Evolutionary conservation across 768 basidiomycete species (phyloP), one percentile per base, ranked within the genome.

Genomic region (Collybia nuda): DNA sequence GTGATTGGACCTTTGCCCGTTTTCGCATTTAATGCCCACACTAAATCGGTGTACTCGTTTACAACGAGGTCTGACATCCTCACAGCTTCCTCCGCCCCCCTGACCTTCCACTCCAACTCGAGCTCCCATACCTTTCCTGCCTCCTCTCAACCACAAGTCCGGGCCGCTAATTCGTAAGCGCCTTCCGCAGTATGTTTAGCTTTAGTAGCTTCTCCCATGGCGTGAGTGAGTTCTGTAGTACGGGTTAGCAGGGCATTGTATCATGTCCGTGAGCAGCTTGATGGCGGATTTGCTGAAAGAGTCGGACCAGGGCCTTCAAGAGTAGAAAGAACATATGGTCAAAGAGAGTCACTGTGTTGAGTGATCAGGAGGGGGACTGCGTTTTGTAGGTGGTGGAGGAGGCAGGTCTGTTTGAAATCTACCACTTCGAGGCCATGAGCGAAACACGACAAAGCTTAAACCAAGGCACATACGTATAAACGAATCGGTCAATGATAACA

Each of bases 41-140:
- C 90, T 12, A 92, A 76, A 51, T 81, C 81, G 0, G 90, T 90
- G 46, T 92, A 92, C 56, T 91, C 86, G 45, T 76, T 71, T 14
- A 91, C 77, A 3, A 82, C 84, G 24, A 77, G 61, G 50, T 91
- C 88, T 36, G 76, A 74, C 76, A 88, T 79, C 56, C 72, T 75
- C 28, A 71, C 67, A 53, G 85, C 79, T 62, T 88, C 83, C 53
- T 85, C 78, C 3, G 76, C 75, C 18, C 68, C 70, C 32, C 66
- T 70, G 2, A 81, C 62, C 56, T 65, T 75, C 54, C 70, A 53
- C 55, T 77, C 71, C 44, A 86, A 61, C 24, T 75, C 76, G 18
- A 74, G 63, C 56, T 83, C 80, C n/a, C 76, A 71, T 3, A 62
- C 63, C 37, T 74, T 72, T 1, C 68, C 70, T 3, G 79, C 77